A percentile compares a stretch with the other conserved stretches of the same genome.
phyloP scores from a whole-genome alignment of 2,329 filamentous ascomycete species.

The Sordariomycetes sp. region DNA sequence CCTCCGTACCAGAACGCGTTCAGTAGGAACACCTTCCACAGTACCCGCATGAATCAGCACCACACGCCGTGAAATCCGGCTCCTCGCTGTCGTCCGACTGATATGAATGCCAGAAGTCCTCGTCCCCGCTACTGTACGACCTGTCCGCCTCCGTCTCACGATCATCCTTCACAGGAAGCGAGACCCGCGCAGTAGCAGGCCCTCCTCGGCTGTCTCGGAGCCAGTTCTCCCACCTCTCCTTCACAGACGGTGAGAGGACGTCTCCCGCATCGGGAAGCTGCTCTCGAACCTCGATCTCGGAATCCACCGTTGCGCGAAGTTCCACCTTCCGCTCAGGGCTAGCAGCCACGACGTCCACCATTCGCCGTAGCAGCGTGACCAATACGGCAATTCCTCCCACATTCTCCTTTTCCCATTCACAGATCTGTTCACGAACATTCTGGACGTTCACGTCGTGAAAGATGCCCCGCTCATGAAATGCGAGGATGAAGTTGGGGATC shows the following conservation, averaged over 20 bases:
- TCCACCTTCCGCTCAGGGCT: slow-evolving; percentile 11
- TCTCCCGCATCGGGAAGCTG: slow-evolving; percentile 12
- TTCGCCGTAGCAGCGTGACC: slow-evolving; percentile 11
- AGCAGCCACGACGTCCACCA: not conserved
- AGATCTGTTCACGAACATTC: slow-evolving; percentile 18
- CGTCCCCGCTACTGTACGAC: not conserved
- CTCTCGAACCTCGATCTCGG: slow-evolving; percentile 13
- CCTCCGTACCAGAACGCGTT: not conserved
- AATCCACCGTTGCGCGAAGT: slow-evolving; percentile 9
- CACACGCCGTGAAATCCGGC: slow-evolving; percentile 15
- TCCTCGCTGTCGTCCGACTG: not conserved
- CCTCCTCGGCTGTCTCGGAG: slow-evolving; percentile 5
- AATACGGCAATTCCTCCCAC: slow-evolving; percentile 18
- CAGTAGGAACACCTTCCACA: slow-evolving; percentile 13
- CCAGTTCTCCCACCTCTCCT: slow-evolving; percentile 14
- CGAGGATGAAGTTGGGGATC: slow-evolving; percentile 26
- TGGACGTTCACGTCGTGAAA: slow-evolving; percentile 24
- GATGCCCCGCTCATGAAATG: slow-evolving; percentile 22
- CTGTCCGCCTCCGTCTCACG: not conserved
- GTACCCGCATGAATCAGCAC: slow-evolving; percentile 16
- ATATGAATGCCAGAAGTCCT: not conserved
- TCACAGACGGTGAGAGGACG: slow-evolving; percentile 12
- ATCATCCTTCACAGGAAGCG: not conserved
- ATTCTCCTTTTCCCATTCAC: slow-evolving; percentile 23
- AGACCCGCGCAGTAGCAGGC: slow-evolving; percentile 2